phyloP scores from a whole-genome alignment of 2,329 filamentous ascomycete species.

The Cladosporium sp. region DNA sequence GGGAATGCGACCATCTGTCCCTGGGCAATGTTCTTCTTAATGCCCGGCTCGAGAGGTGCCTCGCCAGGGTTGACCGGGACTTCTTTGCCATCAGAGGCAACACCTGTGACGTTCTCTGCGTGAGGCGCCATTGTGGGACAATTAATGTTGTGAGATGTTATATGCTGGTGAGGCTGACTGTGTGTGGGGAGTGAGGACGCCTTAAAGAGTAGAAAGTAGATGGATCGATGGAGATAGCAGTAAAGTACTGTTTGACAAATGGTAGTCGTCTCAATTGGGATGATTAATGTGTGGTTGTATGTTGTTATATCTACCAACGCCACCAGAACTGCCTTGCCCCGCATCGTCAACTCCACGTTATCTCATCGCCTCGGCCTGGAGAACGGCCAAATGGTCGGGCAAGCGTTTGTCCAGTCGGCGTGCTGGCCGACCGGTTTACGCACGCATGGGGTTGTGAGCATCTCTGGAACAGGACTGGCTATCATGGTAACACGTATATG shows the following conservation, averaged over 20 bases:
- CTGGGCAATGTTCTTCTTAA: slow-evolving; percentile 35
- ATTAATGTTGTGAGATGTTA: background rate
- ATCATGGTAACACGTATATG: background rate
- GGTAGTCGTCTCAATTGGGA: background rate
- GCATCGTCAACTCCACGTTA: slow-evolving; percentile 1
- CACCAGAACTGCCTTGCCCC: slow-evolving; percentile 2
- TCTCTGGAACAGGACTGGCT: background rate
- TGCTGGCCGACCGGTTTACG: background rate
- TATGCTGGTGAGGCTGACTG: background rate
- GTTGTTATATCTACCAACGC: background rate
- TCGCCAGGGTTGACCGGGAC: slow-evolving; percentile 34
- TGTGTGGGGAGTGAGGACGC: background rate
- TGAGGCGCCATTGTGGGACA: slow-evolving; percentile 35
- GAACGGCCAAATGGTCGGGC: slow-evolving; percentile 1
- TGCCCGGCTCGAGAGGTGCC: slow-evolving; percentile 35
- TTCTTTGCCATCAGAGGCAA: slow-evolving; percentile 29
- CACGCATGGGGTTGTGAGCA: background rate
- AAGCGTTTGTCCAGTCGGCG: background rate
- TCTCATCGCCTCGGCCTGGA: background rate
- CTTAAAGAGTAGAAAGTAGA: background rate
- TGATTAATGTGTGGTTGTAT: background rate
- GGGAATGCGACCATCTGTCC: slow-evolving; percentile 35
- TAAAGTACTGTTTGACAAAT: background rate
- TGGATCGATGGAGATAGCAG: background rate
- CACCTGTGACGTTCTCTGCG: slow-evolving; percentile 28